phyloP scores from a whole-genome alignment of 2,329 filamentous ascomycete species.

The Monosporascus sp. region DNA sequence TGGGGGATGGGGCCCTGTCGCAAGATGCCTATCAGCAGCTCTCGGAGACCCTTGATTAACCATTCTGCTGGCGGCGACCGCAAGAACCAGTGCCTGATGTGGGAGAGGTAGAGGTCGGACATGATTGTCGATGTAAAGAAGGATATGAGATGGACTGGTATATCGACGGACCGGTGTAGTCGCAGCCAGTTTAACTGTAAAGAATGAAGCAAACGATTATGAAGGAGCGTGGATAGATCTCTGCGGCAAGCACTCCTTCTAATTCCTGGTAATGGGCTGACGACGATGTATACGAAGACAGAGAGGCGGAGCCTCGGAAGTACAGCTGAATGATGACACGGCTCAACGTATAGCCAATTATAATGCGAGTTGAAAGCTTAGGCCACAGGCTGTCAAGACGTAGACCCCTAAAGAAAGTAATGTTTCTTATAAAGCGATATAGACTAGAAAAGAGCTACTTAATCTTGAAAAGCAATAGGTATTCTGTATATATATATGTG shows the following conservation, averaged over 20 bases:
- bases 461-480: too few species aligned
- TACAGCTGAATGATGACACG: neutral
- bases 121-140: conserved; percentile 28
- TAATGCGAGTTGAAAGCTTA: neutral
- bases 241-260: too few species aligned
- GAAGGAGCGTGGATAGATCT: neutral
- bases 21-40: conserved; percentile 81
- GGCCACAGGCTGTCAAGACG: neutral
- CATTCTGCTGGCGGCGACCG: conserved; percentile 90
- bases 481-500: too few species aligned
- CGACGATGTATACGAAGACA: neutral
- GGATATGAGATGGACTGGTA: neutral
- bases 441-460: neutral
- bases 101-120: conserved; percentile 50
- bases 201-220: neutral
- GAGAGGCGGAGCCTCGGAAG: neutral
- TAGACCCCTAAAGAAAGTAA: too few species aligned
- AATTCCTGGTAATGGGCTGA: neutral
- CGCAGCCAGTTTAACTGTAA: neutral
- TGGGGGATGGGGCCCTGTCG: conserved; percentile 88
- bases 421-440: too few species aligned
- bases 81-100: conserved; percentile 63
- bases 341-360: neutral
- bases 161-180: neutral
- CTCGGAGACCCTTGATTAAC: conserved; percentile 71